Evolutionary conservation across 495 filamentous ascomycete species (phyloP).

Genomic region (Aspergillus avenaceus): DNA sequence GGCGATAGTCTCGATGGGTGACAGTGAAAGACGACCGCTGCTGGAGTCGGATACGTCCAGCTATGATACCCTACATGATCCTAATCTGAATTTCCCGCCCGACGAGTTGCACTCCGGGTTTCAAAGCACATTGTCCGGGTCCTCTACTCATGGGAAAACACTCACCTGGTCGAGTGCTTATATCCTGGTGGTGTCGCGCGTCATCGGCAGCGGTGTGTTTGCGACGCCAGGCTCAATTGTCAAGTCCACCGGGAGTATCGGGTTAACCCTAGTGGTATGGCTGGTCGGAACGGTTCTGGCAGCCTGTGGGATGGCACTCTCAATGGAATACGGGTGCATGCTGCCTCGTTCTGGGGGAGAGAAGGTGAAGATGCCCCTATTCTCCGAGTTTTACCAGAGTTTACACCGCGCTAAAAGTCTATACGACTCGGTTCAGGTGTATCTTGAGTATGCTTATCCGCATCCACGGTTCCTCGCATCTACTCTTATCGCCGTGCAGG

Average conservation of each 20-base stretch:
- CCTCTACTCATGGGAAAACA: slow-evolving; percentile 14
- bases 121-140: not conserved
- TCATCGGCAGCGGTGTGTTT: slow-evolving; percentile 75
- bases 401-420: not conserved
- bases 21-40: slow-evolving; percentile 26
- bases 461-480: slow-evolving; percentile 66
- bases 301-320: slow-evolving; percentile 56
- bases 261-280: slow-evolving; percentile 62
- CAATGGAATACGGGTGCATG: slow-evolving; percentile 70
- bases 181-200: slow-evolving; percentile 70
- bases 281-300: slow-evolving; percentile 56
- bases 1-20: slow-evolving; percentile 11
- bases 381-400: not conserved
- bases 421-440: slow-evolving; percentile 36
- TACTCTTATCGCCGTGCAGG: slow-evolving; percentile 61
- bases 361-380: slow-evolving; percentile 42
- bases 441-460: slow-evolving; percentile 72
- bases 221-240: slow-evolving; percentile 67
- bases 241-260: slow-evolving; percentile 63
- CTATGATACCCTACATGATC: slow-evolving; percentile 1
- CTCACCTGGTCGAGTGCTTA: slow-evolving; percentile 66
- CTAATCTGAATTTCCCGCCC: not conserved
- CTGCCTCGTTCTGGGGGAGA: slow-evolving; percentile 65
- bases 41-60: slow-evolving; percentile 10
- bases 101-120: not conserved